These are phyloP conservation scores for Hypoxylon sp. DNA, from an alignment of 2,329 filamentous ascomycete species.

Conservation along the genomic window DNA sequence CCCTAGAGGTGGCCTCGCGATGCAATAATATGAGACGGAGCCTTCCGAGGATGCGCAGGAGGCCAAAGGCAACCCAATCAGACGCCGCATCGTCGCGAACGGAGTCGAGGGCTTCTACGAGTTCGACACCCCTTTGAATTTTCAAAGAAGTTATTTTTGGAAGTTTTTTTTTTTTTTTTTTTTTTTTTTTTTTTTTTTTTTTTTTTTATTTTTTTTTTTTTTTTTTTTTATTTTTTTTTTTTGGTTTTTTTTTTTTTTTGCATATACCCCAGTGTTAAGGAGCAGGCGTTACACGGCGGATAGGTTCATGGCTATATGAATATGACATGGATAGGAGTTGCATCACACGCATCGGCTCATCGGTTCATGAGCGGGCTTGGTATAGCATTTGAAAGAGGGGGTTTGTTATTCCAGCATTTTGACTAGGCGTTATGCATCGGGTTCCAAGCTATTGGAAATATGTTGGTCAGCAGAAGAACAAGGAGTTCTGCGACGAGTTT, in stretches of 20 bases:
- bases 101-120: slow-evolving; percentile 17
- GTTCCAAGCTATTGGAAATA: slow-evolving; percentile 22
- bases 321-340: slow-evolving; percentile 23
- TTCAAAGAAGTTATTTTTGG: slow-evolving; percentile 13
- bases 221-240: neutral
- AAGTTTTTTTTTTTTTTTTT: neutral
- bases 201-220: slow-evolving; percentile 26
- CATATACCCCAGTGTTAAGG: slow-evolving; percentile 45
- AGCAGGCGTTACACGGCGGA: slow-evolving; percentile 31
- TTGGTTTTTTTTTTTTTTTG: slow-evolving; percentile 27
- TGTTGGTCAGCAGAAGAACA: slow-evolving; percentile 27
- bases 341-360: slow-evolving; percentile 35
- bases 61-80: slow-evolving; percentile 32
- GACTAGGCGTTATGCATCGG: slow-evolving; percentile 33
- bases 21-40: slow-evolving; percentile 49
- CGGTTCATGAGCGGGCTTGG: slow-evolving; percentile 21
- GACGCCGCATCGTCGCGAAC: slow-evolving; percentile 4
- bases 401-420: slow-evolving; percentile 40
- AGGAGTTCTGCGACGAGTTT: slow-evolving; percentile 13
- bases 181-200: slow-evolving; percentile 28
- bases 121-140: slow-evolving; percentile 29
- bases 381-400: slow-evolving; percentile 29
- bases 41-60: slow-evolving; percentile 47
- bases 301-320: slow-evolving; percentile 1
- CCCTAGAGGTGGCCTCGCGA: slow-evolving; percentile 44